Evolutionary conservation across 208 protist genomes (phyloP), one percentile per base, ranked within the genome.

Genomic region (Naegleria lovaniensis): DNA sequence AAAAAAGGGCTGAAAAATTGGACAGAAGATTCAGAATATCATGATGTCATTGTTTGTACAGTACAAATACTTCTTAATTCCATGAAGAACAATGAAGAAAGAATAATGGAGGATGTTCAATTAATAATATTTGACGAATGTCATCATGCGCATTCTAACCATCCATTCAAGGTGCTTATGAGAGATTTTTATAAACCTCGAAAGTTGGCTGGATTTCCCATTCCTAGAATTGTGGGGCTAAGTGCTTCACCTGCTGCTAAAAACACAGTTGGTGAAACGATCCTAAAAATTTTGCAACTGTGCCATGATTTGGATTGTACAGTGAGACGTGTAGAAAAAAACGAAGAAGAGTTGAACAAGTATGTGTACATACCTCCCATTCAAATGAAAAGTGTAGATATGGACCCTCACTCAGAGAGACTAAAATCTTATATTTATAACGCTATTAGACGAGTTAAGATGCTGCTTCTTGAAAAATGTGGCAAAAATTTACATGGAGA

Each of bases 111-210:
- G 36, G 43, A 58, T 38, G 5, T 88, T 55, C 85, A 88, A 58
- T 39, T 88, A 58, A 19, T 88, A 39, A 58, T 88, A 13, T 58
- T 88, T 58, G 85, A 88, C 55, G 85, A 88, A 88, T 88, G 85
- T 36, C 85, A 88, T 58, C 85, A 88, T 88, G 9, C 41, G n/a
- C 9, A 58, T n/a, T 36, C 16, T 0, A 88, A 58, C 7, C 85
- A 88, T 88, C 85, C 85, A n/a, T 88, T 39, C 38, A 29, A 39
- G 25, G 40, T 36, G 5, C 11, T 88, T 11, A 88, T 88, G 85
- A 88, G 25, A 39, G 13, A 88, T n/a, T 58, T 39, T 58, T 88
- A 88, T 88, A 40, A 40, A 36, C 85, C 85, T 9, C 6, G 22
- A 58, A 88, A 88, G 85, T 6, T 9, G 6, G 2, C 2, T 36